These are phyloP conservation scores for Globisporangium spinosum DNA, from an alignment of 352 stramenopile genomes.

Conservation along the genomic window DNA sequence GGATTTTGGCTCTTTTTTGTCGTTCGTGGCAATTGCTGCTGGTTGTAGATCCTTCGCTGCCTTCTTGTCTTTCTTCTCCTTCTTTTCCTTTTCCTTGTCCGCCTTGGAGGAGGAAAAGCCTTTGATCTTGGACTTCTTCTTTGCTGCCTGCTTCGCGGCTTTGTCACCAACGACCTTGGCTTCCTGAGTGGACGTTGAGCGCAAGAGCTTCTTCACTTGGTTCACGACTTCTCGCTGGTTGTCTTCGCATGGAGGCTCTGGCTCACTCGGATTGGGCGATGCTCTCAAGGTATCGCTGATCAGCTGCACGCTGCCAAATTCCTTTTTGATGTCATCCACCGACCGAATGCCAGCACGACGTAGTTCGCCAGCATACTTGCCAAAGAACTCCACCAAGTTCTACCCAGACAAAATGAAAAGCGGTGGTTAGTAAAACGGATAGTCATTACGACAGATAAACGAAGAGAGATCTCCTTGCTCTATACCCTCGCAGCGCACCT, in stretches of 20 bases:
- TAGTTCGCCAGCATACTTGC: constrained; percentile 58
- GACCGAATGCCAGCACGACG: constrained; percentile 68
- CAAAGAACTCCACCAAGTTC: constrained; percentile 72
- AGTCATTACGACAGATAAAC: background rate
- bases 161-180: constrained; percentile 30
- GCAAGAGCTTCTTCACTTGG: constrained; percentile 63
- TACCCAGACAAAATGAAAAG: constrained; percentile 14
- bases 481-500: constrained; percentile 25
- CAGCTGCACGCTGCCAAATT: constrained; percentile 50
- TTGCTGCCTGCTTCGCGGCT: constrained; percentile 17
- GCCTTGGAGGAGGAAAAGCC: constrained; percentile 28
- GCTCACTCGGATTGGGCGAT: constrained; percentile 26
- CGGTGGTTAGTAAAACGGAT: background rate
- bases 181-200: constrained; percentile 59
- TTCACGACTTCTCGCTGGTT: constrained; percentile 32
- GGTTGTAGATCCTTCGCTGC: constrained; percentile 19
- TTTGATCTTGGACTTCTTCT: constrained; percentile 41
- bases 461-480: background rate
- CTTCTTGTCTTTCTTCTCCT: constrained; percentile 29
- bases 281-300: constrained; percentile 42
- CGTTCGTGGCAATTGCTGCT: constrained; percentile 17
- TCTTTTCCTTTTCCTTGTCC: constrained; percentile 31
- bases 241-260: constrained; percentile 11
- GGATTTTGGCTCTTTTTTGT: constrained; percentile 35
- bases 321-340: constrained; percentile 58